Conservation (phyloP, 257 asterid genomes). For the Ballota nigra region DNA sequence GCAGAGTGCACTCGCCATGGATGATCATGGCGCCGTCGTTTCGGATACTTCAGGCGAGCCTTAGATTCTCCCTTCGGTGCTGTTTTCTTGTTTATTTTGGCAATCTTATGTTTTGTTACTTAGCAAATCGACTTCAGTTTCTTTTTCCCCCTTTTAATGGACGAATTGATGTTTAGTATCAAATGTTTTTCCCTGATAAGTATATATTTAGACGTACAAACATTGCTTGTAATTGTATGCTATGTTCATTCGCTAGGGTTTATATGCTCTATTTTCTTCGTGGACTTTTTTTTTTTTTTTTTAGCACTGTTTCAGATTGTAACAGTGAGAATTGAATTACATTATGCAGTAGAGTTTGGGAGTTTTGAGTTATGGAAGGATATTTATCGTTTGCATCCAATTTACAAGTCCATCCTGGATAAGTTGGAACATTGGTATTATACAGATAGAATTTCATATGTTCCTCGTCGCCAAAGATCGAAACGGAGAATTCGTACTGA, state of each 20-base stretch:
- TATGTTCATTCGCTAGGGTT: background rate
- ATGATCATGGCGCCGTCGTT: background rate
- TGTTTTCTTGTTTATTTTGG: background rate
- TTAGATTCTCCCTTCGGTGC: background rate
- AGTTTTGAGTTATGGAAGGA: background rate
- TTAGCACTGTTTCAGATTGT: background rate
- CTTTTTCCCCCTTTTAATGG: background rate
- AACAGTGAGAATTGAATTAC: conserved; percentile 1
- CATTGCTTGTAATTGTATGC: no score
- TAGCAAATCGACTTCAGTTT: background rate
- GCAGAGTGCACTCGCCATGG: conserved; percentile 9
- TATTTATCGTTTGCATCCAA: conserved; percentile 5
- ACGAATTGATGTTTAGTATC: background rate
- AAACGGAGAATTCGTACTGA: conserved; percentile 1
- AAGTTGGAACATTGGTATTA: background rate
- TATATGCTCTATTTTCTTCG: background rate
- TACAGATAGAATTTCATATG: background rate
- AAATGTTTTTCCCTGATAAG: background rate
- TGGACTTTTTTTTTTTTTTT: background rate
- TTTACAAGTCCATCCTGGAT: conserved; percentile 10
- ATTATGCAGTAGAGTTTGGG: conserved; percentile 18
- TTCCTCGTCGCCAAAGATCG: conserved; percentile 30
- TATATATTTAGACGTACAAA: no score
- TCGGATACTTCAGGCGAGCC: conserved; percentile 19
- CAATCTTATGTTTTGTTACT: background rate